Evolutionary conservation across 805 yeast species (phyloP).

Genomic region (Wickerhamiella allomyrinae): DNA sequence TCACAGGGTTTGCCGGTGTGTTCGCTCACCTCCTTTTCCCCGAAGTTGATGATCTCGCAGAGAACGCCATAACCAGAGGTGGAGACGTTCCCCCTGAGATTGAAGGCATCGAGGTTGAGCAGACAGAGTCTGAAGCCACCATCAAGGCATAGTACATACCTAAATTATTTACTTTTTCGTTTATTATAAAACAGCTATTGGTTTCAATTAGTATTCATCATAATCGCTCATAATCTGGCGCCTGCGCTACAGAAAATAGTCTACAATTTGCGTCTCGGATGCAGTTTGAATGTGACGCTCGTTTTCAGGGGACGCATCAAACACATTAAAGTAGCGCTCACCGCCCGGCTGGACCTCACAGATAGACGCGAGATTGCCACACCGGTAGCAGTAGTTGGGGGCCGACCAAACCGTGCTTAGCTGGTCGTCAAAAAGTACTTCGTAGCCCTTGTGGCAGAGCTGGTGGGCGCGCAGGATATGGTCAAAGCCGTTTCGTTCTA

Average conservation of each 20-base stretch:
- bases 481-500: constrained; percentile 59
- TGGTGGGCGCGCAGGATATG: constrained; percentile 92
- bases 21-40: constrained; percentile 49
- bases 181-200: neutral
- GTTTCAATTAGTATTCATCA: neutral
- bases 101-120: constrained; percentile 19
- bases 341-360: constrained; percentile 65
- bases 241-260: constrained; percentile 13
- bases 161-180: neutral
- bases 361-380: constrained; percentile 97
- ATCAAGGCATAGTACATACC: constrained; percentile 9
- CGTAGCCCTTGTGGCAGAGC: constrained; percentile 91
- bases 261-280: constrained; percentile 16
- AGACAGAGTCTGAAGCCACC: constrained; percentile 23
- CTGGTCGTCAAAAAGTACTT: constrained; percentile 76
- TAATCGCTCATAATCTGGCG: neutral
- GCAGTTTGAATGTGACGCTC: constrained; percentile 31
- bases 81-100: neutral
- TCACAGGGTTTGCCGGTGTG: constrained; percentile 51
- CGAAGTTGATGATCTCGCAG: constrained; percentile 29
- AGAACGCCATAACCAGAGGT: neutral
- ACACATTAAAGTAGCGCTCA: constrained; percentile 68
- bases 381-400: constrained; percentile 92
- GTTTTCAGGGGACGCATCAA: constrained; percentile 94
- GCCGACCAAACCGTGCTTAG: constrained; percentile 98